A percentile compares a stretch with the other conserved stretches of the same genome.
These are phyloP conservation scores for Neopestalotiopsis sp. DNA, from an alignment of 2,329 filamentous ascomycete genomes.

Conservation along the genomic window DNA sequence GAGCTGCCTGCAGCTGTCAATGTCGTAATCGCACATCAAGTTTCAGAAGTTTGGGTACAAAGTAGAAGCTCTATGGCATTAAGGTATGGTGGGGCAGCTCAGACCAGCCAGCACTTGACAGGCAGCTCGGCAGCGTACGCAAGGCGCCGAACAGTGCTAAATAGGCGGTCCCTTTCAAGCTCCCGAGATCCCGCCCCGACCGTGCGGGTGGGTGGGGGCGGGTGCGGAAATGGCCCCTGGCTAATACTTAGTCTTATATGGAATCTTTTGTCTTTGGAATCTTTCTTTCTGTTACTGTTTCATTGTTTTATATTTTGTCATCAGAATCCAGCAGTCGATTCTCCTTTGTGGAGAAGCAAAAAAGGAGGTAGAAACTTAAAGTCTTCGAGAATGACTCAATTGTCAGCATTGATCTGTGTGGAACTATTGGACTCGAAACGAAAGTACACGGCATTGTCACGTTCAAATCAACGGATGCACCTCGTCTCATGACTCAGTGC, in stretches of 20 bases:
- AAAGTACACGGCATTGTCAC: too few relatives aligned
- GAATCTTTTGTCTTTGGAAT: neutral
- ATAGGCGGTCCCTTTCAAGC: too few relatives aligned
- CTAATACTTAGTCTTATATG: neutral
- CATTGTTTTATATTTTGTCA: too few relatives aligned
- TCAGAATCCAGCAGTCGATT: neutral
- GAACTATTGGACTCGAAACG: too few relatives aligned
- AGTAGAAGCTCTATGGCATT: neutral
- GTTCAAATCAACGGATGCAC: too few relatives aligned
- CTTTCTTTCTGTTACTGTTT: neutral
- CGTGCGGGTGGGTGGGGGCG: too few relatives aligned
- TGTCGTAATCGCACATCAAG: constrained; percentile 1
- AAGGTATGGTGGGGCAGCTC: neutral
- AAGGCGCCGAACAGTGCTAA: too few relatives aligned
- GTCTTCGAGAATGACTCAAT: too few relatives aligned
- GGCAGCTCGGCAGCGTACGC: neutral
- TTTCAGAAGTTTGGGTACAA: neutral
- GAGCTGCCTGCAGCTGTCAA: neutral
- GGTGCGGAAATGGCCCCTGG: too few relatives aligned
- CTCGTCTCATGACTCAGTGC: too few relatives aligned
- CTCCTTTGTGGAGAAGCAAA: neutral
- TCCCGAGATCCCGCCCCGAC: too few relatives aligned
- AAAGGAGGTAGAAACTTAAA: neutral
- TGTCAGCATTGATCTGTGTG: too few relatives aligned
- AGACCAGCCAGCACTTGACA: neutral